Base-by-base conservation (phyloP, 352 stramenopile species). In the Thalassiosira livingstoniorum region DNA sequence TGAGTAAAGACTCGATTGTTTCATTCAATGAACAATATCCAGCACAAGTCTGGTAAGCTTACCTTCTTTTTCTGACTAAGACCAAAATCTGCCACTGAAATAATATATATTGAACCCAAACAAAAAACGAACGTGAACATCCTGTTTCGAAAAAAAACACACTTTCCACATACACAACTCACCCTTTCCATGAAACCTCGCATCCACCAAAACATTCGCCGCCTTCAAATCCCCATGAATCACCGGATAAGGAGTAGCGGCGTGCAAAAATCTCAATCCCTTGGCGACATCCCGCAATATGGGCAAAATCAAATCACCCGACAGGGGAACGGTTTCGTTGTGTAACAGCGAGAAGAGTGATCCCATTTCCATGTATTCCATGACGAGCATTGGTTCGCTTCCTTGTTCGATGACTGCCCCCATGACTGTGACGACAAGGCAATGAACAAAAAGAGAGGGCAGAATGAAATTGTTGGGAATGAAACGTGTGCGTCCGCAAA, bases 11-110 rank as follows among this genome's bases (percentile, higher is more conserved):
- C n/a, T n/a, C n/a, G n/a, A n/a, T n/a, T n/a, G n/a, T n/a, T n/a
- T n/a, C n/a, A n/a, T n/a, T n/a, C n/a, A n/a, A n/a, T n/a, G n/a
- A n/a, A n/a, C n/a, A n/a, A n/a, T n/a, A n/a, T n/a, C n/a, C n/a
- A n/a, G n/a, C n/a, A n/a, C n/a, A n/a, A n/a, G n/a, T n/a, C n/a
- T n/a, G n/a, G n/a, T n/a, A n/a, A n/a, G 39, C 80, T 31, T 27
- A 77, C 32, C 67, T 85, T 87, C 29, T 76, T 76, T 63, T 87
- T 91, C 35, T 74, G 51, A 11, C 61, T 84, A 18, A 92, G 66
- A 42, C 86, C 89, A 84, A 93, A 93, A 78, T 93, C 87, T 4
- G 81, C 57, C 54, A 93, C 75, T 29, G n/a, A n/a, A n/a, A n/a
- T n/a, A n/a, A n/a, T n/a, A n/a, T n/a, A n/a, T n/a, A n/a, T n/a